Base-by-base conservation (phyloP, 768 basidiomycete species). In the Leccinum olivaceopallidum region DNA sequence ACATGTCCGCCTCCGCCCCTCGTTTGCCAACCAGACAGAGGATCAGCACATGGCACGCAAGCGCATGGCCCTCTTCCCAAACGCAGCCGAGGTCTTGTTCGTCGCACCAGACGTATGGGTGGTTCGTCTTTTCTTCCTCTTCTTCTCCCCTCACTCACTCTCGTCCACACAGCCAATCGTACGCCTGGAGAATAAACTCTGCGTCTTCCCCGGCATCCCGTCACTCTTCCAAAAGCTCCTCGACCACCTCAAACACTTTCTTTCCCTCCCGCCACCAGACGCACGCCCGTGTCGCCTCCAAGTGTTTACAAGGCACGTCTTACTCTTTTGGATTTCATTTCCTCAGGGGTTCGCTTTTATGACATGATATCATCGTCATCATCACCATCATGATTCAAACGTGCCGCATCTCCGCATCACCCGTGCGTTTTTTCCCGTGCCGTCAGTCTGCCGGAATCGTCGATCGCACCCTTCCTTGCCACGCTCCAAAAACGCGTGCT, bases 161-260 rank as follows among this genome's bases (percentile, higher is more conserved):
- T 58, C 55, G 0, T 58, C 2, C 51, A 13, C 34, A 0, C 66
- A 92, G 90, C 95, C 95, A 26, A 92, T 97, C 13, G 87, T 96
- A 1, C 82, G 94, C 18, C 79, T 97, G 3, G 85, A 85, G 66
- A 89, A 90, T 24, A 95, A 92, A 76, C 80, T 97, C 16, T 96
- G 93, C 74, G 79, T 98, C 28, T 88, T 98, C 75, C 95, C 95
- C 0, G 95, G 95, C 32, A 92, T 97, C 50, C 95, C 95, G 0
- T 75, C 79, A 4, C 80, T 96, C 32, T 96, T 95, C 76, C 85
- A 89, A 67, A 85, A 83, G 72, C 88, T 98, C 80, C 76, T 97
- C 37, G 82, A 86, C 57, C 85, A 82, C 20, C 77, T 95, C 22
- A 84, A 84, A 14, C 84, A 85, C 9, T 92, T 86, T 71, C 76